phyloP scores from a whole-genome alignment of 176 grass and related monocot genomes.

The Metroxylon sagu region DNA sequence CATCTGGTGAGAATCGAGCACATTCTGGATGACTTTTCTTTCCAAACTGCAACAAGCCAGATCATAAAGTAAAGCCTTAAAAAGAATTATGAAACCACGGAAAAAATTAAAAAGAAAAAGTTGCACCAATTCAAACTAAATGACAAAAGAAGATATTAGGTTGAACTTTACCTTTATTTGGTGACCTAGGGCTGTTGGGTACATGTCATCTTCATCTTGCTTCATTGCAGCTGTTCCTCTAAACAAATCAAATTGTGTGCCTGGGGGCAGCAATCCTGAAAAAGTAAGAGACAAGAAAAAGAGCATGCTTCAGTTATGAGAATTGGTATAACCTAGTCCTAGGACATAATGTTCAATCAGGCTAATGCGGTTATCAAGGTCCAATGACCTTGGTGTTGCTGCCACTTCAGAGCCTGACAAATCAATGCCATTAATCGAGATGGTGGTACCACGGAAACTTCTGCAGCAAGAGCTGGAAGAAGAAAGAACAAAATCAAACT shows the following conservation, averaged over 20 bases:
- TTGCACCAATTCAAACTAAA: too few relatives aligned
- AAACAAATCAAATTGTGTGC: slow-evolving; percentile 99
- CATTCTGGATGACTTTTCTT: slow-evolving; percentile 99
- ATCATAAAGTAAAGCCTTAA: not conserved
- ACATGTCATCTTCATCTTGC: slow-evolving; percentile 91
- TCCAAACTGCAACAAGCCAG: slow-evolving; percentile 60
- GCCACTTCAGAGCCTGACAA: slow-evolving; percentile 96
- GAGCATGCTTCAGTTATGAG: slow-evolving; percentile 2
- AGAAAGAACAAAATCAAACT: slow-evolving; percentile 1
- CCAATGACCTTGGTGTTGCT: slow-evolving; percentile 84
- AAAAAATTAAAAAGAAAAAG: too few relatives aligned
- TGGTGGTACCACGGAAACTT: slow-evolving; percentile 92
- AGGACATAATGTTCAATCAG: not conserved
- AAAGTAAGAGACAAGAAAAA: slow-evolving; percentile 12
- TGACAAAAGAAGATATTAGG: too few relatives aligned
- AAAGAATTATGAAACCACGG: too few relatives aligned
- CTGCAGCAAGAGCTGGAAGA: slow-evolving; percentile 73
- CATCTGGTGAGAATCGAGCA: slow-evolving; percentile 95
- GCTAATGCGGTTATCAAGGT: not conserved
- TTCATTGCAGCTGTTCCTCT: slow-evolving; percentile 98
- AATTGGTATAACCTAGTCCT: not conserved
- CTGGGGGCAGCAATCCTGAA: slow-evolving; percentile 78
- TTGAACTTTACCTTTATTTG: slow-evolving; percentile 72
- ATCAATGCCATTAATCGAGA: slow-evolving; percentile 97
- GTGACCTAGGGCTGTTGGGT: slow-evolving; percentile 69